Conservation (phyloP, 2,329 filamentous ascomycete species). For the Juglanconis sp. region DNA sequence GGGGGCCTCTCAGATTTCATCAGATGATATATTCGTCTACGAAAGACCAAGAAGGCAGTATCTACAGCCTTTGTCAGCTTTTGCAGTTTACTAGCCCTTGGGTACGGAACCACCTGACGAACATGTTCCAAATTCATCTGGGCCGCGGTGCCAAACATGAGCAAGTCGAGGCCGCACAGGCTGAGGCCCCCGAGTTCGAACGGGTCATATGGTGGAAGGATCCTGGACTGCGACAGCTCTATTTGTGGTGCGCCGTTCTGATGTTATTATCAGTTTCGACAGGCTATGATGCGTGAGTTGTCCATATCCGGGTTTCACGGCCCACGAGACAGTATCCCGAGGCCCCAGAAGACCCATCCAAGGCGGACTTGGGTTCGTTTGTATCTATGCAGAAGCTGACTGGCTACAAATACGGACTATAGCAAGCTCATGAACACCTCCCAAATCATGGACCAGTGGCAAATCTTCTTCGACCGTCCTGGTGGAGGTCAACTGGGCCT, state of each 20-base stretch:
- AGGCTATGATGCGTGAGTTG: conserved; percentile 53
- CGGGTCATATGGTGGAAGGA: conserved; percentile 55
- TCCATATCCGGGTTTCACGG: background rate
- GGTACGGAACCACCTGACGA: background rate
- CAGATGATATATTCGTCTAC: no score
- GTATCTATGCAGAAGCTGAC: conserved; percentile 21
- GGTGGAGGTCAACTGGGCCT: conserved; percentile 44
- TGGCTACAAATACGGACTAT: conserved; percentile 27
- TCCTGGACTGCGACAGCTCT: conserved; percentile 54
- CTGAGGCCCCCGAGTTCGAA: conserved; percentile 49
- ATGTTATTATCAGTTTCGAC: conserved; percentile 60
- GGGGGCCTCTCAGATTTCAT: no score
- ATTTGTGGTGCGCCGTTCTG: conserved; percentile 50
- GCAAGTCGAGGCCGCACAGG: conserved; percentile 37
- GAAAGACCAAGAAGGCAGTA: no score
- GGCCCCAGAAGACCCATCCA: no score
- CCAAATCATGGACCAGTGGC: conserved; percentile 54
- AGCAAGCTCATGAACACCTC: conserved; percentile 53
- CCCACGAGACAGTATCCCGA: no score
- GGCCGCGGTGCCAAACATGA: conserved; percentile 15
- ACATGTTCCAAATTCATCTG: conserved; percentile 1
- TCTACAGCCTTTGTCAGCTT: no score
- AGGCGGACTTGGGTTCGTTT: no score
- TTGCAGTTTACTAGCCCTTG: no score
- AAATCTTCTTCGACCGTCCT: conserved; percentile 44